These are phyloP conservation scores for Penicillium sp. DNA, from an alignment of 2,329 filamentous ascomycete genomes.

Conservation along the genomic window DNA sequence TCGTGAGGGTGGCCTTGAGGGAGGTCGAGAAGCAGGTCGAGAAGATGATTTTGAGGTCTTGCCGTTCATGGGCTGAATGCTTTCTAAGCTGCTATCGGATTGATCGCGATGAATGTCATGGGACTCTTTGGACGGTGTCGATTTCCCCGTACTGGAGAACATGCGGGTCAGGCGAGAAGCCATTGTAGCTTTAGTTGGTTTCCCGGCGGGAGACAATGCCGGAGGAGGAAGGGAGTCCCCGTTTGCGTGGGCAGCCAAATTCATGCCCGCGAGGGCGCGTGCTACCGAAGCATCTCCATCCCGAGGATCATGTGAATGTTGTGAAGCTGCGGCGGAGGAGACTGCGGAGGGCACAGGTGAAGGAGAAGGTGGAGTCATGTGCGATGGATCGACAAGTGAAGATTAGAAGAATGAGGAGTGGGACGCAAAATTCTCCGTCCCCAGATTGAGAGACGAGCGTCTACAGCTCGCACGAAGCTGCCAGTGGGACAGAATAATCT, in stretches of 20 bases:
- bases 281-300: conserved; percentile 45
- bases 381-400: conserved; percentile 29
- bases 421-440: conserved; percentile 24
- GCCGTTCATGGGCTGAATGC: conserved; percentile 35
- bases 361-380: conserved; percentile 44
- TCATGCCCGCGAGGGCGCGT: conserved; percentile 45
- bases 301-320: conserved; percentile 40
- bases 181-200: conserved; percentile 44
- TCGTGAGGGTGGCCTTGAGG: conserved; percentile 35
- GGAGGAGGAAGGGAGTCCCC: conserved; percentile 34
- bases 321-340: conserved; percentile 43
- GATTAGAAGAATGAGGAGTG: conserved; percentile 5
- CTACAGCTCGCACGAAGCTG: conserved; percentile 5
- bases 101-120: conserved; percentile 33
- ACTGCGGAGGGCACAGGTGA: conserved; percentile 46
- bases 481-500: neutral
- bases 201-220: conserved; percentile 28
- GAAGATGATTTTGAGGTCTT: conserved; percentile 28
- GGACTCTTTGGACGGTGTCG: conserved; percentile 30
- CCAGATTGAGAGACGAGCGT: conserved; percentile 14
- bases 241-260: conserved; percentile 36
- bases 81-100: conserved; percentile 41
- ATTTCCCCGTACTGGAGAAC: conserved; percentile 45
- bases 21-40: conserved; percentile 30
- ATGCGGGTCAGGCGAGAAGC: conserved; percentile 47